Evolutionary conservation across 108 stramenopile species (phyloP).

Genomic region (Stephanodiscus minutulus): DNA sequence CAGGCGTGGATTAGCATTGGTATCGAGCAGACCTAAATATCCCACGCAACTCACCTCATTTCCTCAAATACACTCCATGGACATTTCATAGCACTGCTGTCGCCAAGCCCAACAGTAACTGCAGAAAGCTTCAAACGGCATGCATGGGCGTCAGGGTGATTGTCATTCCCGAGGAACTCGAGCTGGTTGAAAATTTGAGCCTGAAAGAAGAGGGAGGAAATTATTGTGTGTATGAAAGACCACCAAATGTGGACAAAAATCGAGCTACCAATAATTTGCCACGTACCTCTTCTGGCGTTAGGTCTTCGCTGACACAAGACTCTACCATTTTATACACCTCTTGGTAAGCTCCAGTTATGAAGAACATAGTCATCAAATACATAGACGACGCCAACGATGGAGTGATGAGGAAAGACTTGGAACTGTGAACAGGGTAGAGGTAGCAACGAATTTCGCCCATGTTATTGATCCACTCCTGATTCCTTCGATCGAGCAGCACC

Average conservation of each 20-base stretch:
- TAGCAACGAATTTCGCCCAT: constrained; percentile 96
- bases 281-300: constrained; percentile 88
- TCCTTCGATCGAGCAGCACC: constrained; percentile 90
- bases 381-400: constrained; percentile 96
- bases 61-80: constrained; percentile 92
- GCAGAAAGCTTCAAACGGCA: constrained; percentile 93
- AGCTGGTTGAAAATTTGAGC: constrained; percentile 93
- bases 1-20: background rate
- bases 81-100: constrained; percentile 86
- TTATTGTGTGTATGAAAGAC: background rate
- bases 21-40: background rate
- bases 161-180: constrained; percentile 92
- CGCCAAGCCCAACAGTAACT: constrained; percentile 86
- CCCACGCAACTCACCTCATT: constrained; percentile 52
- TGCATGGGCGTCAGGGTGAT: constrained; percentile 95
- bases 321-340: constrained; percentile 96
- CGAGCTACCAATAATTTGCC: constrained; percentile 18
- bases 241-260: background rate
- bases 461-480: constrained; percentile 96
- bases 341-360: constrained; percentile 95
- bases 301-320: constrained; percentile 95
- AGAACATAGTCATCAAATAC: constrained; percentile 95
- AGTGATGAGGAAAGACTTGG: constrained; percentile 89
- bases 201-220: constrained; percentile 17
- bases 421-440: constrained; percentile 96